Evolutionary conservation across 2,329 filamentous ascomycete genomes (phyloP), one percentile per base, ranked within the genome.

Genomic region (Alternaria triticina): DNA sequence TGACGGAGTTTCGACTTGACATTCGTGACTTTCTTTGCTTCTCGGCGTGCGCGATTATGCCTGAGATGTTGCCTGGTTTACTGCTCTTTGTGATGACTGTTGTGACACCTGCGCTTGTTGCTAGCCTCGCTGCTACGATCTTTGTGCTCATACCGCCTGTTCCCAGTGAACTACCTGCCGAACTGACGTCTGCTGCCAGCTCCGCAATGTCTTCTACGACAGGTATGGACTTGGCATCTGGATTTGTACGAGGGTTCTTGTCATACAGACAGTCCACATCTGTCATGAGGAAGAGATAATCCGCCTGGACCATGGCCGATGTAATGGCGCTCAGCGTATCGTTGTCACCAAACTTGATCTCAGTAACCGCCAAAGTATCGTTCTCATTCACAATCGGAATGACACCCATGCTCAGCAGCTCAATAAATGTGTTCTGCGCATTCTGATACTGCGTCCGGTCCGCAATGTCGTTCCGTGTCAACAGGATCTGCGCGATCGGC

Each of bases 311-410:
- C 94, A 98, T 98, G 70, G 92, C 96, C 1, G 96, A 93, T 0
- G 96, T 97, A 72, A 99, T 97, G 61, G 96, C 96, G 12, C 94
- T 97, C 50, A 99, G 85, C 2, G 96, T 99, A 80, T 99, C 96
- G 74, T 99, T 99, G 84, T 99, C 96, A 70, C 96, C 96, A 77
- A 99, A 99, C 84, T 98, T 98, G 83, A 99, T 99, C 86, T 99
- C 96, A 77, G 95, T 92, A 69, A 99, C 96, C 23, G 94, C 93
- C 58, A 99, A 84, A 3, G 96, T 99, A 80, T 99, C 96, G 80
- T 99, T 99, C 82, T 99, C 96, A 75, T 99, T 99, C 68, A 99
- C 96, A 73, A 99, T 97, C 10, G 96, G 96, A 67, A 99, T 96
- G 25, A 98, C 95, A 2, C 94, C 94, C 91, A 97, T 96, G 74